These are phyloP conservation scores for Linnemannia schmuckeri DNA, from an alignment of 192 early-diverging fungal genomes.

Conservation along the genomic window DNA sequence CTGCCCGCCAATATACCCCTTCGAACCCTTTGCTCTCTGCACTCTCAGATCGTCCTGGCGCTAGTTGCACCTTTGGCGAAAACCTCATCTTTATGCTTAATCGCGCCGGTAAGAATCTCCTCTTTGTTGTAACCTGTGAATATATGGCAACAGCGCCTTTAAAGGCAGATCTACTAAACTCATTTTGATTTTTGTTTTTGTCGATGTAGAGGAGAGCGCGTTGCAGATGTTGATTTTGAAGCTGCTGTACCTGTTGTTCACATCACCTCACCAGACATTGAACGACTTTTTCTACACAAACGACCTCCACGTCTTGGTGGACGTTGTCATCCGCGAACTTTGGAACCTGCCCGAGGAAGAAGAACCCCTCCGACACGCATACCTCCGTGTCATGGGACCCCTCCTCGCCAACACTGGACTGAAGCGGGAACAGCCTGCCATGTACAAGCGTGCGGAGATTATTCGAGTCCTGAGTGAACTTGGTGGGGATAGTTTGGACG, in stretches of 20 bases:
- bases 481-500: constrained; percentile 38
- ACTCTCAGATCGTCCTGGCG: constrained; percentile 63
- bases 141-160: not conserved
- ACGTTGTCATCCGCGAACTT: constrained; percentile 88
- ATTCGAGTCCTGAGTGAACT: constrained; percentile 58
- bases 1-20: constrained; percentile 25
- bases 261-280: constrained; percentile 60
- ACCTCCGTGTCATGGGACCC: constrained; percentile 74
- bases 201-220: constrained; percentile 61
- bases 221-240: constrained; percentile 74
- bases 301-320: constrained; percentile 88
- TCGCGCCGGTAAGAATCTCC: constrained; percentile 73
- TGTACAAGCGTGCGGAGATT: constrained; percentile 68
- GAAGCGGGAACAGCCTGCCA: constrained; percentile 13
- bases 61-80: constrained; percentile 85
- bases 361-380: constrained; percentile 76
- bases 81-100: constrained; percentile 95
- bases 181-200: not conserved
- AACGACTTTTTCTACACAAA: constrained; percentile 92
- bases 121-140: not conserved
- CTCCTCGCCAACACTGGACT: constrained; percentile 75
- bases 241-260: constrained; percentile 80
- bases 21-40: constrained; percentile 66
- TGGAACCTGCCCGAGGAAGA: constrained; percentile 78
- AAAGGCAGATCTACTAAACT: not conserved